phyloP scores from a whole-genome alignment of 2,329 filamentous ascomycete species.

The Epichloe brachyelytri region DNA sequence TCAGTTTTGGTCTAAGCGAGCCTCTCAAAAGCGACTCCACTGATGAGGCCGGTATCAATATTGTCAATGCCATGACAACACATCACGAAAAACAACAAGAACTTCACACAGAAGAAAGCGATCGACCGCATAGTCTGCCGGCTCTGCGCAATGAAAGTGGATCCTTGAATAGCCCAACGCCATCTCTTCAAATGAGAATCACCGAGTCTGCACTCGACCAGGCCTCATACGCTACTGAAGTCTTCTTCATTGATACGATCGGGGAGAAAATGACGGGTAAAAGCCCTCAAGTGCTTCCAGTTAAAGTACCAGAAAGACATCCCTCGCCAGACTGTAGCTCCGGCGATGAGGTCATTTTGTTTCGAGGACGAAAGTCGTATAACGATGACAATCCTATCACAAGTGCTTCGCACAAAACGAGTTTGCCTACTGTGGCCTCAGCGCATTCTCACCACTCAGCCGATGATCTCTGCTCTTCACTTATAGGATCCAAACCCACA shows the following conservation, averaged over 20 bases:
- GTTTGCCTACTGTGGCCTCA: background rate
- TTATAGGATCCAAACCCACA: background rate
- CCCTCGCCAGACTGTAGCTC: constrained; percentile 27
- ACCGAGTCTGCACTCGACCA: background rate
- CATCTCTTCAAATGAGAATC: background rate
- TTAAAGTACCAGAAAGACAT: constrained; percentile 10
- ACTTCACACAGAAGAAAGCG: background rate
- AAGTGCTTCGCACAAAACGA: background rate
- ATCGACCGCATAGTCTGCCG: background rate
- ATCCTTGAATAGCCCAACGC: background rate
- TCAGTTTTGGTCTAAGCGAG: constrained; percentile 39
- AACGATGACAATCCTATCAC: constrained; percentile 1
- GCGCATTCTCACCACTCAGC: background rate
- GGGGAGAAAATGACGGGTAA: constrained; percentile 12
- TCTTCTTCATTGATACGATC: constrained; percentile 26
- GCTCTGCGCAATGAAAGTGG: background rate
- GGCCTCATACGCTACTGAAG: background rate
- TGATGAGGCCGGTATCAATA: background rate
- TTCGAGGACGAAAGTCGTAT: constrained; percentile 37
- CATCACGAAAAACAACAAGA: background rate
- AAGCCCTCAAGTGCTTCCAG: background rate
- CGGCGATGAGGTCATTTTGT: constrained; percentile 56
- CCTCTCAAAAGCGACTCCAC: constrained; percentile 25
- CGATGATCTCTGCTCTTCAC: background rate
- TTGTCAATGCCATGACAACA: constrained; percentile 2